Base-by-base conservation (phyloP, 2,329 filamentous ascomycete species). In the Paraphoma sp. region DNA sequence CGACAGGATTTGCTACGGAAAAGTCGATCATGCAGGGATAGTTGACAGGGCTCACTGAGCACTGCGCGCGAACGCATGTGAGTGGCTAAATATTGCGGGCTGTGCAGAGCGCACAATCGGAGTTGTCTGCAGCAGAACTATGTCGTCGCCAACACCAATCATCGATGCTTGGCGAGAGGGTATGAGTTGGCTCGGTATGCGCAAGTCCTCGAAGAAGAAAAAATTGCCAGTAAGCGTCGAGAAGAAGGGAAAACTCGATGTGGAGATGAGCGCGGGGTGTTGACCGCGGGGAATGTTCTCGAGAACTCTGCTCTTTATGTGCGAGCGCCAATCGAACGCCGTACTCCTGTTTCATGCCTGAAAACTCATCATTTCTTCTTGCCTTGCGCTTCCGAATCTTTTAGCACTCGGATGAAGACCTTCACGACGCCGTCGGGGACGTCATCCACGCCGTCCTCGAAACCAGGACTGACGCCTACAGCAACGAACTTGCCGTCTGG, bases 391-490 rank as follows among this genome's bases (percentile, higher is more conserved):
- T 99, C 95, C 8, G 87, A 90, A 69, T 96, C 93, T 6, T 89
- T 87, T 50, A 99, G 81, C 78, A 96, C 92, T 57, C 94, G 84
- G 29, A 99, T 85, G 71, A 91, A 87, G 30, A 99, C 84, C 67
- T 89, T 89, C 5, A 94, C 81, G 29, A 75, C 87, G 51, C 87
- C 84, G 6, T 92, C 92, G 0, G 87, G 87, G 56, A 92, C 89
- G 63, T 95, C 89, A 64, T 96, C 91, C 77, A 91, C 89, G 4
- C 91, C 92, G 62, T 96, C 86, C 80, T 97, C 93, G 69, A 96
- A 96, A 1, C 92, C 92, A 0, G 92, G 92, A 67, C 92, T 95
- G 8, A 93, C 86, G 9, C 86, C 93, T 43, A 96, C 85, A 18
- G 92, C 93, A 36, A 97, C 81, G 62, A 88, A 89, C 65, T 85